Percentiles rank a stretch among this genome's conserved stretches.
Conservation (phyloP, 768 basidiomycete species). For the Pisolithus orientalis region DNA sequence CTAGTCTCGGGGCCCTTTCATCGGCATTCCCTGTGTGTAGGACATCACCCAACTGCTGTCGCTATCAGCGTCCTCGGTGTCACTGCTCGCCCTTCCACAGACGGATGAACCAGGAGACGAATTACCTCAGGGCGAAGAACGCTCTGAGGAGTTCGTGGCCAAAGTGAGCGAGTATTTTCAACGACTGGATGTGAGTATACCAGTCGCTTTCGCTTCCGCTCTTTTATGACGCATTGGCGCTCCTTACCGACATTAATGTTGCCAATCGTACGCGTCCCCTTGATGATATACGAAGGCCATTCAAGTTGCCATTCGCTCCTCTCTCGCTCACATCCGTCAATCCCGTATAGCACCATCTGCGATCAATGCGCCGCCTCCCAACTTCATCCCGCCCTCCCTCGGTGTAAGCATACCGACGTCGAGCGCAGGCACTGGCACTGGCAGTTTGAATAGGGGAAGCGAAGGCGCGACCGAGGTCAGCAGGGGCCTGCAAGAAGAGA, state of each 20-base stretch:
- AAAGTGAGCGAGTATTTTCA: conserved; percentile 86
- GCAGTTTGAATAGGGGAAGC: neutral
- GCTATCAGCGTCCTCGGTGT: conserved; percentile 72
- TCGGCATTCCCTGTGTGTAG: conserved; percentile 29
- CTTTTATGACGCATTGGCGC: neutral
- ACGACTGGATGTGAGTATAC: conserved; percentile 59
- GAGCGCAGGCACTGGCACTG: neutral
- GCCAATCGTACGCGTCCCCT: too few relatives aligned
- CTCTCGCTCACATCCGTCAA: conserved; percentile 73
- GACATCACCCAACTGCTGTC: conserved; percentile 73
- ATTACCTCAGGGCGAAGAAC: conserved; percentile 74
- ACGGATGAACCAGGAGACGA: conserved; percentile 63
- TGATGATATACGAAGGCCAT: conserved; percentile 44
- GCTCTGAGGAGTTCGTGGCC: conserved; percentile 79
- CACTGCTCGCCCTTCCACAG: conserved; percentile 76
- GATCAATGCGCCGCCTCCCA: conserved; percentile 71
- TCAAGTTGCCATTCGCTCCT: conserved; percentile 69
- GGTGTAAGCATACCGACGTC: conserved; percentile 64
- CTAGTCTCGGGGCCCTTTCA: neutral
- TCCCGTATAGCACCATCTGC: conserved; percentile 83
- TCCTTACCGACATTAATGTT: neutral
- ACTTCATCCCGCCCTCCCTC: conserved; percentile 71
- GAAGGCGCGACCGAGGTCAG: conserved; percentile 28
- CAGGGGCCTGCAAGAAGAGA: conserved; percentile 71
- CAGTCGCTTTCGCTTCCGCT: neutral